Conservation (phyloP, 371 early-diverging fungal genomes). For the Chytridium lagenaria region DNA sequence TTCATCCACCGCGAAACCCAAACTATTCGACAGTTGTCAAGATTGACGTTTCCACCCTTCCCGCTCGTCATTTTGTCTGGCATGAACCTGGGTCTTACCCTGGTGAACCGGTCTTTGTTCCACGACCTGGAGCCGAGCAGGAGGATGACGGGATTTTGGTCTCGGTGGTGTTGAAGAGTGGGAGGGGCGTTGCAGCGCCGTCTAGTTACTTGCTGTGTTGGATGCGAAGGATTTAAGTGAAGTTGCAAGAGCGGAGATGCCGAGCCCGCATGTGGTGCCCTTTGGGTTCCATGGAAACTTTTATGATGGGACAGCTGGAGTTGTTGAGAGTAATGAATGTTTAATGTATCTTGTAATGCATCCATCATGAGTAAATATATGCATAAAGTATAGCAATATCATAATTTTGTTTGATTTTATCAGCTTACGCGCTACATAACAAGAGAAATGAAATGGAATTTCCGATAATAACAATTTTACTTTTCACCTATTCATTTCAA, state of each 20-base stretch:
- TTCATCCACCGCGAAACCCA: neutral
- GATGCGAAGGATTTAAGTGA: neutral
- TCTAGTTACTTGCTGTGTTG: neutral
- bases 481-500: no score
- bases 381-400: no score
- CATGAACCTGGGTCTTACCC: neutral
- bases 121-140: neutral
- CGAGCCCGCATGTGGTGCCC: slow-evolving; percentile 1
- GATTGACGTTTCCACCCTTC: neutral
- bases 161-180: neutral
- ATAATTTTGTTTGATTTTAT: no score
- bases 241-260: slow-evolving; percentile 12
- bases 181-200: neutral
- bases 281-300: slow-evolving; percentile 21
- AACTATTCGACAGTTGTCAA: neutral
- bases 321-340: no score
- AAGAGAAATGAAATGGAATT: no score
- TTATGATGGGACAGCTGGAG: neutral
- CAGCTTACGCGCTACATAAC: no score
- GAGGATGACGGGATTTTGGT: slow-evolving; percentile 12
- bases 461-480: no score
- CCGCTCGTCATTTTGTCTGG: neutral
- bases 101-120: slow-evolving; percentile 11
- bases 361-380: no score
- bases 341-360: no score